phyloP scores from a whole-genome alignment of 2,329 filamentous ascomycete species.

The Plenodomus lindquistii region DNA sequence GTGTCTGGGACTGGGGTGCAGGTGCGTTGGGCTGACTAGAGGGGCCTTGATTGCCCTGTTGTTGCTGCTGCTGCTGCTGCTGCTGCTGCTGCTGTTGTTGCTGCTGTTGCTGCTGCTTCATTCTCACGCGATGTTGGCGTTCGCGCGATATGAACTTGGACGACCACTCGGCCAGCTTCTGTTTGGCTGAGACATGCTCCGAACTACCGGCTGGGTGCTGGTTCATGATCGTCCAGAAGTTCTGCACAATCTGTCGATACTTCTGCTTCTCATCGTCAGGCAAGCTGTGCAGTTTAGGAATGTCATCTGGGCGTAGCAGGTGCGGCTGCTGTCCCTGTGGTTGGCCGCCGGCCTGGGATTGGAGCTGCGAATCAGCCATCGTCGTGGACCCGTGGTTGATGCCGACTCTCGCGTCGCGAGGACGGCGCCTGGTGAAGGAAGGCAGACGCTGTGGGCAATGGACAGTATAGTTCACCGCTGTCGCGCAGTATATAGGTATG shows the following conservation, averaged over 20 bases:
- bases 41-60: conserved; percentile 20
- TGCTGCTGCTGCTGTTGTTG: conserved; percentile 25
- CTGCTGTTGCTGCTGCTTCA: conserved; percentile 30
- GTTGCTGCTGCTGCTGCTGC: background rate
- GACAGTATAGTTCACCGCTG: background rate
- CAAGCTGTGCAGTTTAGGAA: conserved; percentile 46
- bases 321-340: conserved; percentile 24
- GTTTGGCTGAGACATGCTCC: conserved; percentile 55
- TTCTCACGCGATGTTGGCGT: conserved; percentile 48
- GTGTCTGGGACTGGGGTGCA: conserved; percentile 30
- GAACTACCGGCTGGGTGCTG: conserved; percentile 52
- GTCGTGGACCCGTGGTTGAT: conserved; percentile 15
- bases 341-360: conserved; percentile 27
- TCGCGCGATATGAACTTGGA: conserved; percentile 55
- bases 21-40: conserved; percentile 28
- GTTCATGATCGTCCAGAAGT: conserved; percentile 59
- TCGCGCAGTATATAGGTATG: background rate
- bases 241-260: conserved; percentile 58
- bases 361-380: conserved; percentile 43
- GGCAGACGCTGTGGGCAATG: background rate
- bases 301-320: conserved; percentile 40
- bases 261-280: conserved; percentile 59
- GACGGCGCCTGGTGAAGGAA: conserved; percentile 1
- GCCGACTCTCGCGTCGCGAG: conserved; percentile 14
- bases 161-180: conserved; percentile 57